Evolutionary conservation across 1,139 yeast genomes (phyloP).

Genomic region (Meyerozyma carpophila): DNA sequence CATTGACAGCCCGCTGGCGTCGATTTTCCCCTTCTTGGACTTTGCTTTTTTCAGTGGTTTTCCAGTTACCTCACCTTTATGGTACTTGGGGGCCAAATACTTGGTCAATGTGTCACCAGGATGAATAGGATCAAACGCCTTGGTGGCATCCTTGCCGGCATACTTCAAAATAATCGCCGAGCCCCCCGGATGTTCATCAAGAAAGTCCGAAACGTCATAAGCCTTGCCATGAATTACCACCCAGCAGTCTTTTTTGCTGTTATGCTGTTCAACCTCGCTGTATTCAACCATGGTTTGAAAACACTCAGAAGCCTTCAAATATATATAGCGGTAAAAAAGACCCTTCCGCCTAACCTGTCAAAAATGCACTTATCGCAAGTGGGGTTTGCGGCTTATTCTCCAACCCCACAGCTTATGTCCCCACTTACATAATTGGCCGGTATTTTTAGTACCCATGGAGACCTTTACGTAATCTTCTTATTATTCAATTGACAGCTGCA

Average conservation of each 20-base stretch:
- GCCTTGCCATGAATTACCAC: conserved; percentile 48
- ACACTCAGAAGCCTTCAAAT: background rate
- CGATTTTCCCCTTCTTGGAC: conserved; percentile 2
- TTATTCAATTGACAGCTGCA: too few species aligned
- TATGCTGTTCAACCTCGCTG: conserved; percentile 32
- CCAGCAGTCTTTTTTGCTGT: conserved; percentile 46
- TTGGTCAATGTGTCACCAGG: conserved; percentile 68
- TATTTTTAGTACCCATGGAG: background rate
- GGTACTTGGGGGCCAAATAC: conserved; percentile 29
- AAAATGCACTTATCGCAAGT: background rate
- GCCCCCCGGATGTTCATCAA: conserved; percentile 53
- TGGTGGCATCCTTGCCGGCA: conserved; percentile 58
- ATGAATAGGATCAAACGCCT: conserved; percentile 70
- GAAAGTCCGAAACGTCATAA: conserved; percentile 45
- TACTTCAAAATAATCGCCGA: conserved; percentile 45
- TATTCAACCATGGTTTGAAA: background rate
- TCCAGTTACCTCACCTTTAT: conserved; percentile 27
- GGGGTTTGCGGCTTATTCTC: background rate
- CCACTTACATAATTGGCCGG: background rate
- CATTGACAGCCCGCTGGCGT: conserved; percentile 4
- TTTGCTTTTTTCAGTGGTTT: conserved; percentile 10
- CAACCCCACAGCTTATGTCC: background rate
- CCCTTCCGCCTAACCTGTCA: background rate
- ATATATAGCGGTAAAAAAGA: background rate
- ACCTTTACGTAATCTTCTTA: too few species aligned